Base-by-base conservation (phyloP, 2,329 filamentous ascomycete genomes). In the Fusarium algeriense region DNA sequence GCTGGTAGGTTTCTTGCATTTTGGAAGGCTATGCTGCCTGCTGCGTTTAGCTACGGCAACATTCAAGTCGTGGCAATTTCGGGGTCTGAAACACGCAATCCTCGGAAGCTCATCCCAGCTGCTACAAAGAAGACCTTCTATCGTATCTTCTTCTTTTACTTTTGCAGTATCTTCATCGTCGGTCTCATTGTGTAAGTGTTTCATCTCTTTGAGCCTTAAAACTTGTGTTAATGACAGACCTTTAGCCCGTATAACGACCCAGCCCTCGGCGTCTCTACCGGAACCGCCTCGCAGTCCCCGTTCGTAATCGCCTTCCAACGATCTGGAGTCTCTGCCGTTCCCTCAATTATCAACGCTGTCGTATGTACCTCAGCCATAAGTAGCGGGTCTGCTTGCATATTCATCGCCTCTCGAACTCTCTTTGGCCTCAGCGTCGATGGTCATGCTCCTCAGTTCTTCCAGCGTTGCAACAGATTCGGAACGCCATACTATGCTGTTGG, bases 111-210 rank as follows among this genome's bases (percentile, higher is more conserved):
- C 0, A 56, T 56, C 30, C 53, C 53, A 2, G 40, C 53, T 15
- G 53, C 53, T 30, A 56, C 53, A n/a, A 56, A 56, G 40, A 56
- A 56, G 40, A 56, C 53, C 1, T 56, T 56, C 15, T 56, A 46
- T 15, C 3, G 53, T 1, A 56, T 46, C 2, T 56, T 56, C 30
- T 46, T 56, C 30, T 48, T 56, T n/a, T 56, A 56, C 7, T 26
- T 56, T 20, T 56, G 53, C 17, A 56, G 53, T 0, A 35, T 56
- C 0, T 56, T 56, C 4, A 46, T 56, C 9, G 40, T 56, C 5
- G 53, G 30, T 10, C 53, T 56, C 5, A 56, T 56, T 1, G 53
- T 56, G 53, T 46, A 13, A 17, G 40, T 28, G 3, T 3, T 20
- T 17, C 1, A 3, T 1, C 7, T 2, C 30, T 30, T 30, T 30